Conservation (phyloP, 495 filamentous ascomycete genomes). For the Bathelium albidoporum region DNA sequence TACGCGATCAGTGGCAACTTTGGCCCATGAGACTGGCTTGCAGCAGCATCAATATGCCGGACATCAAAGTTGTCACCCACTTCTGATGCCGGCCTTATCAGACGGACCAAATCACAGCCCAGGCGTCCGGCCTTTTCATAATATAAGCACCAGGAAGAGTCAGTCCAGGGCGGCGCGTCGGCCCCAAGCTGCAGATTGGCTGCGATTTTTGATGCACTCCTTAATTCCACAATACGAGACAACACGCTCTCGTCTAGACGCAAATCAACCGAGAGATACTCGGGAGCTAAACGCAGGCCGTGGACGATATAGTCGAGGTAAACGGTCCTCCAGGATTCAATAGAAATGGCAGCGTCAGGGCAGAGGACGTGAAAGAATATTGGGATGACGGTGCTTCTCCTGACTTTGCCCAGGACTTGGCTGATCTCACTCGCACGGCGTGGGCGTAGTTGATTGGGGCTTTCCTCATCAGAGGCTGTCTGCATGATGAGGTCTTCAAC, state of each 20-base stretch:
- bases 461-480: slow-evolving; percentile 34
- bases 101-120: slow-evolving; percentile 60
- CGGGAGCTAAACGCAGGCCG: slow-evolving; percentile 60
- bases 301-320: slow-evolving; percentile 56
- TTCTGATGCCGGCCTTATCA: slow-evolving; percentile 51
- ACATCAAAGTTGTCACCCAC: slow-evolving; percentile 51
- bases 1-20: slow-evolving; percentile 57
- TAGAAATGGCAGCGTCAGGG: slow-evolving; percentile 23
- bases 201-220: slow-evolving; percentile 65
- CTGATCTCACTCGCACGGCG: slow-evolving; percentile 37
- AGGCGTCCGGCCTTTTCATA: slow-evolving; percentile 43
- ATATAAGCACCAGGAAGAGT: slow-evolving; percentile 39
- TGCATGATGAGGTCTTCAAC: slow-evolving; percentile 37
- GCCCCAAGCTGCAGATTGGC: slow-evolving; percentile 42
- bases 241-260: slow-evolving; percentile 43
- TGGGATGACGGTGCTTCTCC: slow-evolving; percentile 54
- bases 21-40: slow-evolving; percentile 17
- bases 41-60: slow-evolving; percentile 34
- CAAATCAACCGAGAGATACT: slow-evolving; percentile 62
- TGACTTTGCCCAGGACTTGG: slow-evolving; percentile 46
- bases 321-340: slow-evolving; percentile 25
- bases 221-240: slow-evolving; percentile 42
- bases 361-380: slow-evolving; percentile 56
- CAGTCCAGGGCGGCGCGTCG: slow-evolving; percentile 41
- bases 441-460: slow-evolving; percentile 18